Conservation (phyloP, 2,329 filamentous ascomycete species). For the Tolypocladium guangdongense region DNA sequence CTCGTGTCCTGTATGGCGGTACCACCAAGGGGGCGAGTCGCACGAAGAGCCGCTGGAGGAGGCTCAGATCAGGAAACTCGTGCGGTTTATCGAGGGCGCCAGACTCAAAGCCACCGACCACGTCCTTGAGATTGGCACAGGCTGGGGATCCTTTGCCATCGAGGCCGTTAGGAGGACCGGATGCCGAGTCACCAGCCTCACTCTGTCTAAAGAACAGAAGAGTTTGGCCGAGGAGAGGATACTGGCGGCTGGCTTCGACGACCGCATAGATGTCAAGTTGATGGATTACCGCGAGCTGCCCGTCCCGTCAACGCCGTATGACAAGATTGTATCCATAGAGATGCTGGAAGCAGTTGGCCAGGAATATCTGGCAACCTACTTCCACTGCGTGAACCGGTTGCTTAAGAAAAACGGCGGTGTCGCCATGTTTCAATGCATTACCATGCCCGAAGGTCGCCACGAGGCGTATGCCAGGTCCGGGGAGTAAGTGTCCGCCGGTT, state of each 20-base stretch:
- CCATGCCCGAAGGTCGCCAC: slow-evolving; percentile 60
- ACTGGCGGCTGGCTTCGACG: slow-evolving; percentile 43
- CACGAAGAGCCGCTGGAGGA: slow-evolving; percentile 46
- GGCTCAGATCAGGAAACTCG: slow-evolving; percentile 57
- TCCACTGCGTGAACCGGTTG: slow-evolving; percentile 49
- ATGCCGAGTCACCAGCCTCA: slow-evolving; percentile 58
- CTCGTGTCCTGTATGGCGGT: slow-evolving; percentile 55
- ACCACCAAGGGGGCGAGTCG: background rate
- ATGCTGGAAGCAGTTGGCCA: slow-evolving; percentile 67
- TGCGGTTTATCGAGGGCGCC: slow-evolving; percentile 54
- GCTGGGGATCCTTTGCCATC: slow-evolving; percentile 67
- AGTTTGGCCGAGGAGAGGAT: slow-evolving; percentile 55
- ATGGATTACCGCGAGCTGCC: slow-evolving; percentile 58
- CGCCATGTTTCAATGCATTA: slow-evolving; percentile 66
- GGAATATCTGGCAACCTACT: slow-evolving; percentile 58
- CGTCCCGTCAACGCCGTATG: slow-evolving; percentile 42
- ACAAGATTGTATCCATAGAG: slow-evolving; percentile 66
- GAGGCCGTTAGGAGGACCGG: slow-evolving; percentile 54
- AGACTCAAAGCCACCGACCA: slow-evolving; percentile 54
- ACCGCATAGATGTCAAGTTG: slow-evolving; percentile 52
- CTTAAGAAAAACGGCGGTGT: slow-evolving; percentile 56
- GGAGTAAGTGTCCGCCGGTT: slow-evolving; percentile 32
- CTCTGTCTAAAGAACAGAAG: slow-evolving; percentile 60
- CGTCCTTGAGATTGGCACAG: slow-evolving; percentile 64
- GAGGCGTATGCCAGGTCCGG: slow-evolving; percentile 54